These are phyloP conservation scores for Plectosphaerella sp. DNA, from an alignment of 2,329 filamentous ascomycete genomes.

Conservation along the genomic window DNA sequence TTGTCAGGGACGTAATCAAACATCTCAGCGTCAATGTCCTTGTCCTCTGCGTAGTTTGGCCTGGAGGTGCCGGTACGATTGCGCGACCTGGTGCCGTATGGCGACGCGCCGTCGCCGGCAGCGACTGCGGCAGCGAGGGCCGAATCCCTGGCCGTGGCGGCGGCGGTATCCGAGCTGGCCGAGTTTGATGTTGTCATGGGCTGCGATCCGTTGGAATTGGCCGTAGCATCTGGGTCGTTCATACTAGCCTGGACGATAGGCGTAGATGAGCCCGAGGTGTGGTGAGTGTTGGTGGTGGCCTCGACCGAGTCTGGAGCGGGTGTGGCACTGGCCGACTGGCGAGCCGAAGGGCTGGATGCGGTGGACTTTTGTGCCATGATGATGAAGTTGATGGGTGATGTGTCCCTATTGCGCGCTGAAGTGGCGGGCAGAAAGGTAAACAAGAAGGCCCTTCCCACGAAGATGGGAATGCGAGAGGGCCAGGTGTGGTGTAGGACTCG, in stretches of 20 bases:
- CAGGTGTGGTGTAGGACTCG: not conserved
- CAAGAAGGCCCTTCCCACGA: constrained; percentile 11
- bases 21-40: constrained; percentile 80
- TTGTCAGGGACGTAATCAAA: constrained; percentile 64
- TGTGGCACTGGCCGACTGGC: constrained; percentile 12
- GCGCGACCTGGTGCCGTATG: constrained; percentile 90
- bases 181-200: constrained; percentile 44
- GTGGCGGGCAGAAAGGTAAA: constrained; percentile 1
- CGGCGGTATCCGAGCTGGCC: constrained; percentile 33
- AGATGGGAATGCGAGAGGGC: constrained; percentile 11
- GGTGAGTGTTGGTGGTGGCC: constrained; percentile 6
- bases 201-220: constrained; percentile 29
- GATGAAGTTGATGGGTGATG: constrained; percentile 4
- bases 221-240: constrained; percentile 26
- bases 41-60: constrained; percentile 93
- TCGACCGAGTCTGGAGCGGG: constrained; percentile 10
- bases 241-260: constrained; percentile 20
- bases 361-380: constrained; percentile 13
- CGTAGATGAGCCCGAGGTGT: constrained; percentile 6
- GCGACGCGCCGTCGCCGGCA: constrained; percentile 52
- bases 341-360: constrained; percentile 9
- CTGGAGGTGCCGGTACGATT: constrained; percentile 77
- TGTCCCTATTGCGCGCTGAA: not conserved
- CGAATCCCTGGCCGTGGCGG: constrained; percentile 40
- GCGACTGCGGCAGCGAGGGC: constrained; percentile 42